These are phyloP conservation scores for Chrysopogon serrulatus DNA, from an alignment of 176 grass and related monocot genomes.

Conservation along the genomic window DNA sequence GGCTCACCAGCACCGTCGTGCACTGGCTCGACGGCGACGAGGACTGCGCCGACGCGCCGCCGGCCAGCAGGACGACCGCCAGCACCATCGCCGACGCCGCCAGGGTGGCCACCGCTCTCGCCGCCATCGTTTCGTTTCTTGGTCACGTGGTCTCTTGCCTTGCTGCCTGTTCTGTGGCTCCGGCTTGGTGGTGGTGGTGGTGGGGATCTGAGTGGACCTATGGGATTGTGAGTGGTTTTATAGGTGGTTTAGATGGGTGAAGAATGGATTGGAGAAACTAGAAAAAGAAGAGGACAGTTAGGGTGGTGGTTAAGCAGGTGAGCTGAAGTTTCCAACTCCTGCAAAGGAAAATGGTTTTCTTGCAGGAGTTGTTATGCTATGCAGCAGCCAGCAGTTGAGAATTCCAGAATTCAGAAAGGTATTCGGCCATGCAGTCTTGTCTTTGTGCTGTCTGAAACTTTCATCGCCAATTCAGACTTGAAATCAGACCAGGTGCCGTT, in stretches of 20 bases:
- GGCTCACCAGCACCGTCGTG: conserved; percentile 45
- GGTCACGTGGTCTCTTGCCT: too few species aligned
- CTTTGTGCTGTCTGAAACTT: neutral
- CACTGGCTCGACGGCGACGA: conserved; percentile 30
- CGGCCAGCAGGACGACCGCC: neutral
- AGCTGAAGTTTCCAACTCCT: conserved; percentile 44
- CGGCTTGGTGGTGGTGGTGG: neutral
- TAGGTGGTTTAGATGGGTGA: neutral
- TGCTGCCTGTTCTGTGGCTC: neutral
- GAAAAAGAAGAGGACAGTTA: neutral
- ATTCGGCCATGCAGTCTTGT: neutral
- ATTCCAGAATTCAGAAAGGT: neutral
- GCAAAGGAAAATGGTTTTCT: conserved; percentile 15
- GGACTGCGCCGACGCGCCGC: conserved; percentile 47
- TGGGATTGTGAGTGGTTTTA: conserved; percentile 14
- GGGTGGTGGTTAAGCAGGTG: conserved; percentile 37
- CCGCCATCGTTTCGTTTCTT: neutral
- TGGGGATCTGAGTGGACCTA: neutral
- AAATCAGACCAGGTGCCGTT: neutral
- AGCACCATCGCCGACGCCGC: neutral
- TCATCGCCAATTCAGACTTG: neutral
- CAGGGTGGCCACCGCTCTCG: neutral
- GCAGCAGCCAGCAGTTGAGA: neutral
- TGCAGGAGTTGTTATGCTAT: neutral
- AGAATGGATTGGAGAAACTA: neutral